A percentile compares a stretch with the other conserved stretches of the same genome.
Evolutionary conservation across 495 filamentous ascomycete genomes (phyloP).

Genomic region (Hypoxylon subgilvum): DNA sequence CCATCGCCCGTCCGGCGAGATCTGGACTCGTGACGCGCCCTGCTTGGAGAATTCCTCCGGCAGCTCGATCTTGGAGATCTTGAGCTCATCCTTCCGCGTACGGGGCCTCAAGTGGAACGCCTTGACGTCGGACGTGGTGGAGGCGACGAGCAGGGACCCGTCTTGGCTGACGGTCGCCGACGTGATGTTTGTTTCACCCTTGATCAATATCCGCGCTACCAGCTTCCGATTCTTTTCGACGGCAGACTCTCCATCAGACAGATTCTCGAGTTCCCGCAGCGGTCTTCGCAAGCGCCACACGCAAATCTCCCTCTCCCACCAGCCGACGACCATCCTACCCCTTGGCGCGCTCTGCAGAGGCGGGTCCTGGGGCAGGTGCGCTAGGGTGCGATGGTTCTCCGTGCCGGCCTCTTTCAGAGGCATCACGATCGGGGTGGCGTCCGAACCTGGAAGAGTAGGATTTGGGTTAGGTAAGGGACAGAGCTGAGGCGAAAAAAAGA

Average conservation of each 20-base stretch:
- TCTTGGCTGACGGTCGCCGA: conserved; percentile 75
- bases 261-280: conserved; percentile 53
- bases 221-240: conserved; percentile 61
- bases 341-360: conserved; percentile 71
- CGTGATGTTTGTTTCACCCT: conserved; percentile 86
- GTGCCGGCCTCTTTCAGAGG: conserved; percentile 80
- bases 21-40: conserved; percentile 78
- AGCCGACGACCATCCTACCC: conserved; percentile 79
- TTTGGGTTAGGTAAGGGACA: no score
- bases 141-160: conserved; percentile 75
- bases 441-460: conserved; percentile 73
- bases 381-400: conserved; percentile 79
- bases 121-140: conserved; percentile 78
- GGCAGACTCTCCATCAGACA: conserved; percentile 42
- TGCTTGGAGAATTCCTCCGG: conserved; percentile 51
- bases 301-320: conserved; percentile 88
- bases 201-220: conserved; percentile 72
- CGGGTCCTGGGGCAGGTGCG: conserved; percentile 78
- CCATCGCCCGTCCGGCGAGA: conserved; percentile 72
- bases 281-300: conserved; percentile 74
- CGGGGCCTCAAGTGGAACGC: conserved; percentile 68
- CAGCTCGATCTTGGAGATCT: conserved; percentile 70
- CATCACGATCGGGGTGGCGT: conserved; percentile 78
- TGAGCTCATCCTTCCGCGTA: conserved; percentile 60
- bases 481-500: no score